These are phyloP conservation scores for Eimeria praecox DNA, from an alignment of 169 alveolate species.

Conservation along the genomic window DNA sequence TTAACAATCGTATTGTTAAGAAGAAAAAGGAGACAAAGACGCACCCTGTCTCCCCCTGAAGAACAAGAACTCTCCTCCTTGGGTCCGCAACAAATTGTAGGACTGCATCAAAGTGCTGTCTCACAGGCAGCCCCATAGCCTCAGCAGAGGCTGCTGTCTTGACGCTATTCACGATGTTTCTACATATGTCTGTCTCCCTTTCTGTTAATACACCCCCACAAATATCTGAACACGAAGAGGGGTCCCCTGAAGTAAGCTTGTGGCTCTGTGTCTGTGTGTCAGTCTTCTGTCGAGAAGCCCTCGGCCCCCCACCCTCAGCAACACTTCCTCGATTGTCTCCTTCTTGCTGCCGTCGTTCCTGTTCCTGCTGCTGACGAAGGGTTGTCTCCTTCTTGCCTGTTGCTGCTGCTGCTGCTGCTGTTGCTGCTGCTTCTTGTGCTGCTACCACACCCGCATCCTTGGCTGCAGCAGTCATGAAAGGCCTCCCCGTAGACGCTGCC, in stretches of 20 bases:
- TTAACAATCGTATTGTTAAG: no score
- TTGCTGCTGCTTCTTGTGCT: background rate
- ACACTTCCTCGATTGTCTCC: background rate
- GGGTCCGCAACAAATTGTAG: conserved; percentile 29
- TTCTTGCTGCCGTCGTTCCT: background rate
- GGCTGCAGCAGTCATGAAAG: background rate
- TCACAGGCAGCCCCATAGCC: conserved; percentile 57
- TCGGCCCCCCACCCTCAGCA: background rate
- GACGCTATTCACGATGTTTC: background rate
- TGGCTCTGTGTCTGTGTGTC: background rate
- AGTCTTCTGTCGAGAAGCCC: background rate
- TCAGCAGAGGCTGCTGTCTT: conserved; percentile 7
- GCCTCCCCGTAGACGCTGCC: conserved; percentile 10
- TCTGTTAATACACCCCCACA: background rate
- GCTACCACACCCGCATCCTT: background rate
- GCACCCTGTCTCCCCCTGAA: conserved; percentile 70
- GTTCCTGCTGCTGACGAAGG: background rate
- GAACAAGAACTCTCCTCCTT: background rate
- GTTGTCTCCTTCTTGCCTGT: background rate
- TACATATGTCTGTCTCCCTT: background rate
- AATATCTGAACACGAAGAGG: no score
- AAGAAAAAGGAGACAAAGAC: no score
- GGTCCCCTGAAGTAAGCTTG: background rate
- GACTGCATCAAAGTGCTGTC: conserved; percentile 47
- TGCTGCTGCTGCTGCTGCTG: background rate